Evolutionary conservation across 2,329 filamentous ascomycete genomes (phyloP).

Genomic region (Thelonectria blattea): DNA sequence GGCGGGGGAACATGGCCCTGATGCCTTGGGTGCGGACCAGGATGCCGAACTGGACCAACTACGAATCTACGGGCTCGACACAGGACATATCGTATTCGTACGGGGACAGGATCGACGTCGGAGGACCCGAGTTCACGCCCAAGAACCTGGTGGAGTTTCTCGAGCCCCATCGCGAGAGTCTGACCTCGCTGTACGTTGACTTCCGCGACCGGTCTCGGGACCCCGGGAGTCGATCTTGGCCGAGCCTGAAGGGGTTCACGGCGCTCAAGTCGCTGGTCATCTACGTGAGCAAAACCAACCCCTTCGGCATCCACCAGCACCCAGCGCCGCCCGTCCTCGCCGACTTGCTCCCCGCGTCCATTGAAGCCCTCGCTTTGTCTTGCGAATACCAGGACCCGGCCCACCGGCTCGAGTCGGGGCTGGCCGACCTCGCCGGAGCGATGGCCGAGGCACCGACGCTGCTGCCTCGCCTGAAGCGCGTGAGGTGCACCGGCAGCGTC

Average conservation of each 20-base stretch:
- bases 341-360: neutral
- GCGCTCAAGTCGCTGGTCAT: neutral
- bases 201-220: neutral
- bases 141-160: neutral
- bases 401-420: too few species aligned
- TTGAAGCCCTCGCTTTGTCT: constrained; percentile 4
- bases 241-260: neutral
- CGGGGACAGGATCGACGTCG: neutral
- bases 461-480: too few species aligned
- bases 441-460: too few species aligned
- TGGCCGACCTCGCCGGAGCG: too few species aligned
- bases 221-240: neutral
- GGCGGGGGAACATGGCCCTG: too few species aligned
- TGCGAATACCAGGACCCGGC: neutral
- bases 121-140: neutral
- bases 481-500: too few species aligned
- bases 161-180: neutral
- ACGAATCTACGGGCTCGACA: neutral
- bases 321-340: neutral
- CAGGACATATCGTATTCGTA: neutral
- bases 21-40: neutral
- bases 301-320: neutral
- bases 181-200: neutral
- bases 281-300: neutral
- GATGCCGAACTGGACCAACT: neutral